Evolutionary conservation across 2,329 filamentous ascomycete genomes (phyloP).

Genomic region (Esteya vermicola): DNA sequence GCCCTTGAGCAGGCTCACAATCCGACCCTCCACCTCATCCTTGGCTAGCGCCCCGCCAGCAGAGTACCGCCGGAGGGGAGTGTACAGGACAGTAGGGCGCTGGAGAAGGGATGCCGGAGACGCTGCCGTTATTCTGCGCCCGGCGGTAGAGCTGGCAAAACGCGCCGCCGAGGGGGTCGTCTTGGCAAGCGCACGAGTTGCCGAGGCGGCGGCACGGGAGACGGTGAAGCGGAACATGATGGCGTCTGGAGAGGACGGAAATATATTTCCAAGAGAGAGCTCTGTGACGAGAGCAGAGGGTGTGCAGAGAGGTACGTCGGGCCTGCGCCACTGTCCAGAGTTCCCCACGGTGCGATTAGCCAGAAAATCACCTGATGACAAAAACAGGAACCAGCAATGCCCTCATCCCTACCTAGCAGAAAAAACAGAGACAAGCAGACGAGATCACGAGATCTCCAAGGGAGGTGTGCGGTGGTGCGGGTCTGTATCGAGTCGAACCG

Average conservation of each 20-base stretch:
- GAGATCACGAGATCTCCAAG: no score
- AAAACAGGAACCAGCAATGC: no score
- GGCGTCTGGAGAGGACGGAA: neutral
- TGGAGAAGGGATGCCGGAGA: neutral
- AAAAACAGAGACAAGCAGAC: no score
- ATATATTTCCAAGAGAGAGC: no score
- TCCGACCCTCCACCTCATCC: conserved; percentile 72
- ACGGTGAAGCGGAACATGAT: conserved; percentile 75
- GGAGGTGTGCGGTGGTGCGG: no score
- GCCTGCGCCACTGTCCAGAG: no score
- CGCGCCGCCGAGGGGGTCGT: neutral
- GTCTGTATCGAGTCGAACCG: no score
- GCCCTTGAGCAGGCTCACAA: conserved; percentile 82
- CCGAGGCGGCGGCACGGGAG: conserved; percentile 5
- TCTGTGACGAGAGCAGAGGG: neutral
- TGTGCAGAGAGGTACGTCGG: no score
- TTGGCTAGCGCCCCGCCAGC: conserved; percentile 54
- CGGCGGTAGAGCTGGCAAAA: conserved; percentile 6
- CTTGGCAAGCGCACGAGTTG: conserved; percentile 20
- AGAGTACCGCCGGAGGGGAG: conserved; percentile 69
- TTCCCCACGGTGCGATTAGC: no score
- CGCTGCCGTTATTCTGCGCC: conserved; percentile 23
- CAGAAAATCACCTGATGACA: no score
- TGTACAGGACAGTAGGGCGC: conserved; percentile 27
- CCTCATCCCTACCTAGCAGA: no score